These are phyloP conservation scores for Colletotrichum cordylinicola DNA, from an alignment of 2,329 filamentous ascomycete species.

Conservation along the genomic window DNA sequence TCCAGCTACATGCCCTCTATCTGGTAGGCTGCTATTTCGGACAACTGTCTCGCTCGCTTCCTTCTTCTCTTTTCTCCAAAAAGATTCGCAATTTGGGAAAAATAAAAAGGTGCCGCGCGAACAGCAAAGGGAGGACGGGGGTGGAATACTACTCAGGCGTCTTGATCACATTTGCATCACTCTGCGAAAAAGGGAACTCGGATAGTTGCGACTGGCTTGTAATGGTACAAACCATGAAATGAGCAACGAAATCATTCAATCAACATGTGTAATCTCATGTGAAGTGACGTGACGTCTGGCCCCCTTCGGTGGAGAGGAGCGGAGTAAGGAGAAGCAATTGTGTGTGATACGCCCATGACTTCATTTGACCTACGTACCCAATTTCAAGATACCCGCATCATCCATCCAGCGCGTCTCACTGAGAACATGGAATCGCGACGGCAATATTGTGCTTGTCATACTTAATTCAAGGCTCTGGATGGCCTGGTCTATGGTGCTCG, in stretches of 20 bases:
- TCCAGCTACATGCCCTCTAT: not conserved
- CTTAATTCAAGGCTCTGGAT: constrained; percentile 13
- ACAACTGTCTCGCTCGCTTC: not conserved
- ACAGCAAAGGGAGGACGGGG: constrained; percentile 21
- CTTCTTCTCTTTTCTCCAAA: constrained; percentile 3
- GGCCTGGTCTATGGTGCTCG: constrained; percentile 13
- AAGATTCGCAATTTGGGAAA: constrained; percentile 9
- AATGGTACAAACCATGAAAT: constrained; percentile 26
- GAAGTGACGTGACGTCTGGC: not conserved
- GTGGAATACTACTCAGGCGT: constrained; percentile 26
- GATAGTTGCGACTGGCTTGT: constrained; percentile 27
- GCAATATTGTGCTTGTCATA: not conserved
- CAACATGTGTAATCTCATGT: not conserved
- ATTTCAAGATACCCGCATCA: not conserved
- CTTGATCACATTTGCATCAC: constrained; percentile 29
- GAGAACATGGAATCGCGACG: not conserved
- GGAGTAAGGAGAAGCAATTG: not conserved
- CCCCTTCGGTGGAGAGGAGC: not conserved
- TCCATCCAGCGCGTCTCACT: not conserved
- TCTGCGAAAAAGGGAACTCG: constrained; percentile 25
- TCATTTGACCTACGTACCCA: not conserved
- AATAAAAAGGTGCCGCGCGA: constrained; percentile 3
- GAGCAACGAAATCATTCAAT: constrained; percentile 26
- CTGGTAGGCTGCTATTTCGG: not conserved
- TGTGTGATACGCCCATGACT: not conserved